These are phyloP conservation scores for Russula dissimulans DNA, from an alignment of 768 basidiomycete species.

Conservation along the genomic window DNA sequence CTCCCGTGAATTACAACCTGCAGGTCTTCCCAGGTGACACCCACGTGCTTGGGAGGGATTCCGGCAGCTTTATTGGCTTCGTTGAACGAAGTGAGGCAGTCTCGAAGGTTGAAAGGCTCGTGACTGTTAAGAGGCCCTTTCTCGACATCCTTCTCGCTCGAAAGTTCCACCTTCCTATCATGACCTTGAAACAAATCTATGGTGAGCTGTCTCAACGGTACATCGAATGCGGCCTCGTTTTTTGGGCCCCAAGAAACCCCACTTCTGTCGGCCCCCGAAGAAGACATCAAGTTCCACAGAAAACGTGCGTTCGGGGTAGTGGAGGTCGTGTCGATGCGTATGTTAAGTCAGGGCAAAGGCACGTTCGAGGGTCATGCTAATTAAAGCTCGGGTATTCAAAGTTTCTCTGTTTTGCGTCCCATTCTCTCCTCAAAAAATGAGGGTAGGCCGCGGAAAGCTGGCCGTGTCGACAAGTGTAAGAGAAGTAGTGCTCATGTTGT, in stretches of 20 bases:
- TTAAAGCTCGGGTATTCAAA: not conserved
- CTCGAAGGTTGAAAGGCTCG: slow-evolving; percentile 50
- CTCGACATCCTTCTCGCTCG: slow-evolving; percentile 28
- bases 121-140: slow-evolving; percentile 34
- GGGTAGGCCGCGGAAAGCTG: not conserved
- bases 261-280: not conserved
- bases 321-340: not conserved
- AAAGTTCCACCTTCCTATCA: not conserved
- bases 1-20: slow-evolving; percentile 53
- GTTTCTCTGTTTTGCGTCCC: not conserved
- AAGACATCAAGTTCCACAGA: not conserved
- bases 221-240: not conserved
- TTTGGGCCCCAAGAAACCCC: not conserved
- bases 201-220: not conserved
- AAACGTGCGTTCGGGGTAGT: too few relatives aligned
- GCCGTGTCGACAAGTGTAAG: not conserved
- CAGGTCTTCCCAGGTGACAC: slow-evolving; percentile 65
- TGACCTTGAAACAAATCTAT: not conserved
- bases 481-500: not conserved
- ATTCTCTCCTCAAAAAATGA: not conserved
- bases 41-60: slow-evolving; percentile 67
- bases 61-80: slow-evolving; percentile 57
- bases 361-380: not conserved
- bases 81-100: slow-evolving; percentile 58
- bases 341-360: not conserved